phyloP scores from a whole-genome alignment of 257 asterid genomes.

The Perilla frutescens region DNA sequence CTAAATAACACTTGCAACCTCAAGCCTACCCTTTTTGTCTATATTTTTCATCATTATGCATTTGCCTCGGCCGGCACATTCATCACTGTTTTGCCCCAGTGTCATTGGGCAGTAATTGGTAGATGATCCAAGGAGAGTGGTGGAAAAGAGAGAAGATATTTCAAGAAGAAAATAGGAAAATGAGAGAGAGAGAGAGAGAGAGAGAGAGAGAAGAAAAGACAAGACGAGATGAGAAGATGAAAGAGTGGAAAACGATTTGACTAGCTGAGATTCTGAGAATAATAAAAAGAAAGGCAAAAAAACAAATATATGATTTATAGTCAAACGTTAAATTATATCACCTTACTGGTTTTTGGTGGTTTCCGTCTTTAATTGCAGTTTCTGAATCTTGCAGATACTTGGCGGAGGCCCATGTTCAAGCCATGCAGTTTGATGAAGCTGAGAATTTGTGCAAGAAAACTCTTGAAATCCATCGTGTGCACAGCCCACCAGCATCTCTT shows the following conservation, averaged over 20 bases:
- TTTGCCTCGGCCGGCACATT: neutral
- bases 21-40: neutral
- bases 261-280: neutral
- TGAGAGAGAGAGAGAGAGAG: too few relatives aligned
- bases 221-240: neutral
- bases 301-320: neutral
- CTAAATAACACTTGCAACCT: neutral
- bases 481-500: constrained; percentile 98
- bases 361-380: constrained; percentile 15
- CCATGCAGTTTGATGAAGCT: constrained; percentile 97
- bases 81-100: neutral
- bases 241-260: neutral
- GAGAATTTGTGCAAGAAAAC: constrained; percentile 84
- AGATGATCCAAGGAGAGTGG: neutral
- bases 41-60: neutral
- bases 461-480: constrained; percentile 95
- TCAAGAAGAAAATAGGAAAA: neutral
- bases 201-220: neutral
- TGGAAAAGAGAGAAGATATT: too few relatives aligned
- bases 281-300: neutral
- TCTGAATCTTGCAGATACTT: constrained; percentile 63
- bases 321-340: neutral
- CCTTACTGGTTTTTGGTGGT: constrained; percentile 1
- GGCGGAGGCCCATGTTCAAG: constrained; percentile 98
- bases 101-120: neutral